These are phyloP conservation scores for Cyclotella cryptica DNA, from an alignment of 108 stramenopile species.

Conservation along the genomic window DNA sequence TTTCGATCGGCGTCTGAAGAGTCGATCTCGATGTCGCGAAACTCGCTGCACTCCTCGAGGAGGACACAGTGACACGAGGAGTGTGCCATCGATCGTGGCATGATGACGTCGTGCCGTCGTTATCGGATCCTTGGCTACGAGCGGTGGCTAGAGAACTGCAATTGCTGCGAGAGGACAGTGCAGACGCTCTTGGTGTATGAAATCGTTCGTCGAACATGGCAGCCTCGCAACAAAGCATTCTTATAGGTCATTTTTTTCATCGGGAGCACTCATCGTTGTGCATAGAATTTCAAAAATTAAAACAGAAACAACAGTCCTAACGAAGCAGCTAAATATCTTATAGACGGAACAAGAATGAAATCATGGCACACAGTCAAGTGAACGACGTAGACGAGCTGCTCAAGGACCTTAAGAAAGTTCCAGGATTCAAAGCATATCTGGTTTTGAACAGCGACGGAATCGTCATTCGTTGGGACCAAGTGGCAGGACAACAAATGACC, in stretches of 20 bases:
- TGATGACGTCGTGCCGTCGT: neutral
- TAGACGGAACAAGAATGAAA: neutral
- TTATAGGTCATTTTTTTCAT: too few species aligned
- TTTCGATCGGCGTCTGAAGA: neutral
- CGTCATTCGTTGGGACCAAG: conserved; percentile 82
- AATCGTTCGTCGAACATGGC: conserved; percentile 12
- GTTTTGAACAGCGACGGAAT: conserved; percentile 87
- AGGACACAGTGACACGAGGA: neutral
- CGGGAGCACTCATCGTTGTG: too few species aligned
- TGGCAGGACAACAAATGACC: conserved; percentile 45
- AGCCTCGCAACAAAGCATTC: too few species aligned
- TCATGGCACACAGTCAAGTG: conserved; percentile 51
- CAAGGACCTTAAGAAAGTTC: conserved; percentile 76
- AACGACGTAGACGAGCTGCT: conserved; percentile 85
- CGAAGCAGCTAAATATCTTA: too few species aligned
- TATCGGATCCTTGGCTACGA: conserved; percentile 1
- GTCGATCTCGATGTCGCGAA: conserved; percentile 14
- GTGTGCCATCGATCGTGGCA: conserved; percentile 20
- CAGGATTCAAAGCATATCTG: conserved; percentile 77
- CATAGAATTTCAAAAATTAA: neutral
- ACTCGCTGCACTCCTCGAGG: neutral
- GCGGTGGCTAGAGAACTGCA: conserved; percentile 3
- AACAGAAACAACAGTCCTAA: too few species aligned
- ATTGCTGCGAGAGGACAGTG: conserved; percentile 10
- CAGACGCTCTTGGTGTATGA: conserved; percentile 3